These are phyloP conservation scores for Crithidia sp. DNA, from an alignment of 208 protist species.

Conservation along the genomic window DNA sequence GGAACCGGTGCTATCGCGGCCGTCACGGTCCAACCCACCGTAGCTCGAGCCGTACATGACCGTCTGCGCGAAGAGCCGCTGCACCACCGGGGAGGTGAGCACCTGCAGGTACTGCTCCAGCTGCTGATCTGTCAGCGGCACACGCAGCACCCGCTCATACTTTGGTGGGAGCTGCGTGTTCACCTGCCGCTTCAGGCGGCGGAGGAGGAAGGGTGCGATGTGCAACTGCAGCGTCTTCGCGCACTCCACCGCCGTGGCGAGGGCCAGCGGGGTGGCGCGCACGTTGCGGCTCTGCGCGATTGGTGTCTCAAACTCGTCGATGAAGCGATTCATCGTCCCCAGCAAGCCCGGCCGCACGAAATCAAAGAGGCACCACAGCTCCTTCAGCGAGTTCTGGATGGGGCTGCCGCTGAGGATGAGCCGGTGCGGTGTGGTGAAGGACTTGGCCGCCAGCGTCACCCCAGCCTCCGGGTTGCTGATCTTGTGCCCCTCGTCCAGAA, in stretches of 20 bases:
- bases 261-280: constrained; percentile 85
- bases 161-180: constrained; percentile 91
- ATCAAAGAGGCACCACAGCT: constrained; percentile 99
- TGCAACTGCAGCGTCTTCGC: constrained; percentile 91
- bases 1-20: constrained; percentile 55
- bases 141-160: constrained; percentile 97
- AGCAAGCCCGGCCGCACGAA: constrained; percentile 98
- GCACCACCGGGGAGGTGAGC: constrained; percentile 74
- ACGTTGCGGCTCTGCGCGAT: constrained; percentile 92
- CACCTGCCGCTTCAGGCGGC: constrained; percentile 96
- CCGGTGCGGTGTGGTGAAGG: constrained; percentile 93
- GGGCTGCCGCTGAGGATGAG: constrained; percentile 97
- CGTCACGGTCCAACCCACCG: constrained; percentile 61
- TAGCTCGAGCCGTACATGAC: constrained; percentile 31
- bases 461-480: constrained; percentile 96
- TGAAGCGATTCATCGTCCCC: constrained; percentile 79
- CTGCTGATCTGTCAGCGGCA: constrained; percentile 94
- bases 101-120: constrained; percentile 91
- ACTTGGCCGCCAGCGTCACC: constrained; percentile 95
- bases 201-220: constrained; percentile 96
- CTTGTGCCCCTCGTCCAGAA: constrained; percentile 98
- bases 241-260: constrained; percentile 95
- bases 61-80: constrained; percentile 56
- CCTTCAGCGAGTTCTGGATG: constrained; percentile 98
- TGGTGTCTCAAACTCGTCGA: constrained; percentile 80